phyloP scores from a whole-genome alignment of 2,329 filamentous ascomycete species.

The Lecanicillium sp. region DNA sequence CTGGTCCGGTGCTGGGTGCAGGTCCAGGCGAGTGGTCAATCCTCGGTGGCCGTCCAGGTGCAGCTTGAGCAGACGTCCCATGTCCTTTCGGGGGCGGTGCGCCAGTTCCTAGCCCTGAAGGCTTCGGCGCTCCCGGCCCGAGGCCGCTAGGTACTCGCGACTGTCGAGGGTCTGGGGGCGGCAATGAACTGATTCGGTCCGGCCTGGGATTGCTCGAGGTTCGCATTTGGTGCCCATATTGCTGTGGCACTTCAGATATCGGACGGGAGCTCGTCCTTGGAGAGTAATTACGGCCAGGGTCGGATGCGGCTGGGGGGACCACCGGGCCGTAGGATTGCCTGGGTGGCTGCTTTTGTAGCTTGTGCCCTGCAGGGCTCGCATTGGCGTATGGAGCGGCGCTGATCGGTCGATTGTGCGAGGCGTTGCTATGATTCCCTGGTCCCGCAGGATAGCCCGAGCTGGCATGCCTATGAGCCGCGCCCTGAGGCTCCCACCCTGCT shows the following conservation, averaged over 20 bases:
- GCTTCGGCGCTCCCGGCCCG: conserved; percentile 12
- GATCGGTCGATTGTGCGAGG: conserved; percentile 7
- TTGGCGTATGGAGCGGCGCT: conserved; percentile 16
- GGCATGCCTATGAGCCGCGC: conserved; percentile 30
- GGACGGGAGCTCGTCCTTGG: conserved; percentile 22
- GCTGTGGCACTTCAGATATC: conserved; percentile 12
- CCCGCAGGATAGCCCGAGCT: conserved; percentile 25
- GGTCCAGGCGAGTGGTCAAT: conserved; percentile 16
- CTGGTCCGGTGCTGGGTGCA: conserved; percentile 22
- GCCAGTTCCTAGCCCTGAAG: conserved; percentile 13
- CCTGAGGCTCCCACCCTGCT: conserved; percentile 36
- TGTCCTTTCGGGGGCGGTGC: conserved; percentile 13
- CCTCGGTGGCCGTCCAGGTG: conserved; percentile 18
- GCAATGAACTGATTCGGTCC: conserved; percentile 25
- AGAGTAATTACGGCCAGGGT: conserved; percentile 30
- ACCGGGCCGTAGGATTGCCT: conserved; percentile 5
- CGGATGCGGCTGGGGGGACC: conserved; percentile 13
- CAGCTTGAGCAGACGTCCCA: conserved; percentile 29
- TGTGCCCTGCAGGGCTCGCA: conserved; percentile 1
- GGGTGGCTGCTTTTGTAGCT: conserved; percentile 6
- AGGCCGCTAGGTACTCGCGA: conserved; percentile 14
- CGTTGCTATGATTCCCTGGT: too few relatives aligned
- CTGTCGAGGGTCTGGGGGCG: conserved; percentile 14
- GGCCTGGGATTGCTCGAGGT: conserved; percentile 12
- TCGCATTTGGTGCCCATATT: conserved; percentile 1